Conservation (phyloP, 2,329 filamentous ascomycete species). For the Botrytis elliptica region DNA sequence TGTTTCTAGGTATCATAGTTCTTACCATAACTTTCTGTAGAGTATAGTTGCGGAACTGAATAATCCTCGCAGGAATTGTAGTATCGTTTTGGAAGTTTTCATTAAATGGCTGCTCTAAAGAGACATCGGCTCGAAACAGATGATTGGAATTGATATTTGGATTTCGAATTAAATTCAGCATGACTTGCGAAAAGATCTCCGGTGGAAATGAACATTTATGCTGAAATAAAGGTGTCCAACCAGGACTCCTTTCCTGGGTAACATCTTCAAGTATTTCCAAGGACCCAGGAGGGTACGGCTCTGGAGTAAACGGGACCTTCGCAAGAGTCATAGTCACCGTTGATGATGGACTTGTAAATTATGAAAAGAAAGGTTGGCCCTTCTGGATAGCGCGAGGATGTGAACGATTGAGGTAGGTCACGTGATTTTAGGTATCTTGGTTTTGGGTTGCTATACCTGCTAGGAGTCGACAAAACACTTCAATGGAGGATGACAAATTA, state of each 20-base stretch:
- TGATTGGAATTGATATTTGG: conserved; percentile 77
- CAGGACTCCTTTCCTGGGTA: conserved; percentile 31
- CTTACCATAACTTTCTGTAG: conserved; percentile 68
- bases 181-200: conserved; percentile 62
- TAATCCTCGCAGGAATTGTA: conserved; percentile 41
- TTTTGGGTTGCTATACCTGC: background rate
- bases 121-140: conserved; percentile 75
- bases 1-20: conserved; percentile 78
- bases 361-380: background rate
- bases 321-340: conserved; percentile 21
- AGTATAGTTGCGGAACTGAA: conserved; percentile 47
- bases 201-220: conserved; percentile 62
- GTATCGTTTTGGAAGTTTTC: conserved; percentile 37
- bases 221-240: conserved; percentile 56
- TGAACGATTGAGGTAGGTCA: background rate
- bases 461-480: too few species aligned
- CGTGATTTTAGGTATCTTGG: accelerated
- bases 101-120: conserved; percentile 50
- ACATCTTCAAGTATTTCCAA: conserved; percentile 41
- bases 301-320: conserved; percentile 22
- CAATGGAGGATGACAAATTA: too few species aligned
- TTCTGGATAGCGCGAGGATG: background rate
- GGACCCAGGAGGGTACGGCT: conserved; percentile 38
- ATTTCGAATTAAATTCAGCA: conserved; percentile 73
- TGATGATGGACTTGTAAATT: background rate